phyloP scores from a whole-genome alignment of 1,139 yeast species.

The Protomyces lactucae-debilis region DNA sequence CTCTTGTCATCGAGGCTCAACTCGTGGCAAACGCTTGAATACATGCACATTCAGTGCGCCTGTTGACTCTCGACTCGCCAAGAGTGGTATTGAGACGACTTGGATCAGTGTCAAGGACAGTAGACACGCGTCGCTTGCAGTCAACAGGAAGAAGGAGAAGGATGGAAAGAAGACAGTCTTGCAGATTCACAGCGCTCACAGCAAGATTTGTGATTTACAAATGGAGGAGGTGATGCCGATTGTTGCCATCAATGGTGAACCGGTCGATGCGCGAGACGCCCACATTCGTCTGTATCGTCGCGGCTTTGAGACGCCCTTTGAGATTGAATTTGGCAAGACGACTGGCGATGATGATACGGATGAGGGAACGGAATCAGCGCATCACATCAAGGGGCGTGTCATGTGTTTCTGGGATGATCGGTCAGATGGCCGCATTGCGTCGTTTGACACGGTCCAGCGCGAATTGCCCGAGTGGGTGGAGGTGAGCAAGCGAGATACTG shows the following conservation, averaged over 20 bases:
- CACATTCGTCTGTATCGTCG: conserved; percentile 26
- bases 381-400: conserved; percentile 12
- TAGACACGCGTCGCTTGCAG: neutral
- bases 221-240: conserved; percentile 11
- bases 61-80: conserved; percentile 16
- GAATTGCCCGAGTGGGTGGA: conserved; percentile 26
- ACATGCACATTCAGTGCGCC: conserved; percentile 11
- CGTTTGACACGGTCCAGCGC: conserved; percentile 20
- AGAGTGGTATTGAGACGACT: conserved; percentile 11
- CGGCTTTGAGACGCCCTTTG: conserved; percentile 8
- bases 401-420: conserved; percentile 28
- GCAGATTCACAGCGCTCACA: conserved; percentile 13
- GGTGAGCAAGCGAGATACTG: conserved; percentile 25
- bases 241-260: conserved; percentile 13
- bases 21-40: conserved; percentile 4
- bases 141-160: conserved; percentile 2
- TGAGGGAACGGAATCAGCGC: neutral
- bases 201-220: conserved; percentile 18
- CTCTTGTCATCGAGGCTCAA: conserved; percentile 1
- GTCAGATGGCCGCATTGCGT: conserved; percentile 24
- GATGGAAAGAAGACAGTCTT: conserved; percentile 1
- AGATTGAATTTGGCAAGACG: neutral
- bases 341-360: neutral
- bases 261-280: neutral
- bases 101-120: neutral